Base-by-base conservation (phyloP, 1,284 basidiomycete species). In the Calocybe gambosa region DNA sequence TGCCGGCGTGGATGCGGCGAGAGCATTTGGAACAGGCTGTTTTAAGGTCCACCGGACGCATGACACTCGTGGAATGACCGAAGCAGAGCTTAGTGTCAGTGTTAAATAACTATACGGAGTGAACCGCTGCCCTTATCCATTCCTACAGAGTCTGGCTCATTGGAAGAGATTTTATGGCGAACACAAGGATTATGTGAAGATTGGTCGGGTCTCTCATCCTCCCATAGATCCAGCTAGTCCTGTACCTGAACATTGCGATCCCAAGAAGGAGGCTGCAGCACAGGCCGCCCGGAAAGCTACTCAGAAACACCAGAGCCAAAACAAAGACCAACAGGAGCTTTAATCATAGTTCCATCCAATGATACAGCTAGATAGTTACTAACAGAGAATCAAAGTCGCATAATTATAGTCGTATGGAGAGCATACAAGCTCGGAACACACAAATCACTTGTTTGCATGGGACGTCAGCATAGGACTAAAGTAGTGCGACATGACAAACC, bases 1-100 rank as follows among this genome's bases (percentile, higher is more conserved):
- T 72, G 83, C 89, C 46, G 93, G 93, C 7, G 68, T 76, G 46
- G 93, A 97, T 63, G 92, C 90, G 10, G 88, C 89, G 23, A 73
- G 93, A 55, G 87, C 93, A 0, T 97, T 90, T 66, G 89, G 80
- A 26, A 97, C 94, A 0, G 93, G 93, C 4, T 97, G 93, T 65
- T 96, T 97, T 72, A 74, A 83, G 58, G 77, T 78, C 10, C 93
- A 97, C 66, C 77, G 82, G 39, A 97, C 93, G 31, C 87, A 96
- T 67, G 93, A 97, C 67, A 69, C 87, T 49, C 80, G 93, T 50
- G 94, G 88, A 9, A 65, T 97, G 54, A 75, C 70, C 31, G 78
- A 85, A 46, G 66, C 73, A 50, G 87, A 97, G 63, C 62, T 87
- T 53, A 67, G 71, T 62, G 92, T 90, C 59, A 60, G 53, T 40